Base-by-base conservation (phyloP, 768 basidiomycete species). In the Pulveroboletus sp. region DNA sequence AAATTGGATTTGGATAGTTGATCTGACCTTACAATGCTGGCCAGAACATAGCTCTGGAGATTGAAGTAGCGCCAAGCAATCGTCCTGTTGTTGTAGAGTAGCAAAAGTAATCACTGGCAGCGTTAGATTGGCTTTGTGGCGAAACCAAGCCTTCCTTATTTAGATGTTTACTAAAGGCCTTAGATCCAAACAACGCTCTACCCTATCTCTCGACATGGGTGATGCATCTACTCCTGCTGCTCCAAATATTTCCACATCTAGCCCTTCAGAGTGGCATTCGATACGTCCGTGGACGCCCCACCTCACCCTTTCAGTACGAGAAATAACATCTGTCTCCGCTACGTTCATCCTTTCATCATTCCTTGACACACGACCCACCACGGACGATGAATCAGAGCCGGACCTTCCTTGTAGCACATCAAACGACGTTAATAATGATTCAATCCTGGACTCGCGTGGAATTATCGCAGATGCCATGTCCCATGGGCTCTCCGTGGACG, bases 301-400 rank as follows among this genome's bases (percentile, higher is more conserved):
- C 27, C 72, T 91, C n/a, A 76, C 80, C 1, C 78, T 92, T 13
- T 69, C 77, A 12, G 85, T 90, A 35, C 77, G 81, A 36, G 90
- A 92, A 72, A 83, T 92, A 43, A 89, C 90, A 20, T 91, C 90
- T 0, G 90, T 91, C 36, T 67, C 67, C 10, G 87, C 80, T 9
- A 90, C 88, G 0, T 90, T 92, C 60, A 76, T 85, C 51, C 75
- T 92, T 20, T 81, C 81, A 0, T 80, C 84, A 9, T 69, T 72
- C 4, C 64, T 77, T 49, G 70, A 75, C 33, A 62, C 48, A n/a
- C 60, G 48, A 43, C 51, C 40, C 27, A 17, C 44, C 45, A 37
- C 53, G 31, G 55, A 47, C 12, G 51, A 52, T 21, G 64, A 61
- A 7, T 43, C 35, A 1, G 59, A 64, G 25, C 69, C 72, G 32